Percentiles rank a stretch among this genome's conserved stretches.
These are phyloP conservation scores for Delphinella strobiligena DNA, from an alignment of 2,329 filamentous ascomycete genomes.

Conservation along the genomic window DNA sequence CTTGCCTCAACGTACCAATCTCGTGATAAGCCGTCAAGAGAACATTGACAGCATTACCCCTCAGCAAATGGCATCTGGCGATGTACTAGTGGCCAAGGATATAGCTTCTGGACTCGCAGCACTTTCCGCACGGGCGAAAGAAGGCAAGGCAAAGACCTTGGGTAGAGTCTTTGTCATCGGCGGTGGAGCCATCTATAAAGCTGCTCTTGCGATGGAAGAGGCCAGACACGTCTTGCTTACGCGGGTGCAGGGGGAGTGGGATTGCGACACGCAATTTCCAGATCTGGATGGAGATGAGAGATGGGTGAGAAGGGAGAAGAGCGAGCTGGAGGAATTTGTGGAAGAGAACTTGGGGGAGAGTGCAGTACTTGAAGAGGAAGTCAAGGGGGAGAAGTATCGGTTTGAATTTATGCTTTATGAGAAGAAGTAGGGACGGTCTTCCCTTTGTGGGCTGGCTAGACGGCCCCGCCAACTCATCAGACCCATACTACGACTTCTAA, in stretches of 20 bases:
- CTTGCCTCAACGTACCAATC: constrained; percentile 66
- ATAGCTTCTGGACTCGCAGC: constrained; percentile 22
- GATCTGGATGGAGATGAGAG: constrained; percentile 31
- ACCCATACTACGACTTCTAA: too few species aligned
- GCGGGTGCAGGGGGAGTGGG: constrained; percentile 54
- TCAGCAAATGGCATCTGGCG: constrained; percentile 14
- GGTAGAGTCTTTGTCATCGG: constrained; percentile 75
- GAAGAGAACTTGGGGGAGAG: constrained; percentile 35
- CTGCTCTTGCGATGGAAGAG: constrained; percentile 49
- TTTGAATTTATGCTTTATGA: constrained; percentile 22
- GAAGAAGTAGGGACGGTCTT: too few species aligned
- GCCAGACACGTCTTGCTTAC: constrained; percentile 58
- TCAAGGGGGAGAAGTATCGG: constrained; percentile 41
- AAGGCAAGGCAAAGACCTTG: constrained; percentile 21
- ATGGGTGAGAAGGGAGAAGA: constrained; percentile 44
- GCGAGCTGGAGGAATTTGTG: constrained; percentile 49
- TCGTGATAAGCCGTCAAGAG: constrained; percentile 55
- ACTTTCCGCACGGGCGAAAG: constrained; percentile 11
- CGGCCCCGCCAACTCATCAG: too few species aligned
- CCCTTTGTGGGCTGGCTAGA: too few species aligned
- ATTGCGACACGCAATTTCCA: constrained; percentile 66
- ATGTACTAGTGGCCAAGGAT: constrained; percentile 41
- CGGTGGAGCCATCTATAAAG: constrained; percentile 71
- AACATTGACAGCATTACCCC: constrained; percentile 9
- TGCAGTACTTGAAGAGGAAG: constrained; percentile 50